These are phyloP conservation scores for Stemphylium vesicarium DNA, from an alignment of 2,329 filamentous ascomycete species.

Conservation along the genomic window DNA sequence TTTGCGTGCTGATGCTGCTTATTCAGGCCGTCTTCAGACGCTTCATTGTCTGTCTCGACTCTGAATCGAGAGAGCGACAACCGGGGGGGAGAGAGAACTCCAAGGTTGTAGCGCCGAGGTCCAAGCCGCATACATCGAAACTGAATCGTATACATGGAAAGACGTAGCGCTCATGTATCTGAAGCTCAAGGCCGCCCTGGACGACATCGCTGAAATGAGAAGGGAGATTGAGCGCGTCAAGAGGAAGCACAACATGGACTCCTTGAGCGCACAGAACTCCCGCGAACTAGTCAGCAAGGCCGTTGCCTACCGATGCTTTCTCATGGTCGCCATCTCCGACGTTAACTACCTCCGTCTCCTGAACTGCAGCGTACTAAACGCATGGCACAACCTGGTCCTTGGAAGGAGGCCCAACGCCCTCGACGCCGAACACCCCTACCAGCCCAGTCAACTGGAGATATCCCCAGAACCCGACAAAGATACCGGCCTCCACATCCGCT, in stretches of 20 bases:
- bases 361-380: background rate
- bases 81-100: background rate
- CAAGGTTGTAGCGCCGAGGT: background rate
- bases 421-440: conserved; percentile 1
- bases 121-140: background rate
- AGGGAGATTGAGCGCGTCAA: background rate
- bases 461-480: background rate
- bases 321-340: background rate
- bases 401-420: conserved; percentile 1
- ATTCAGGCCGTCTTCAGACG: background rate
- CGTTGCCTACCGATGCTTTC: background rate
- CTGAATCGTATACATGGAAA: background rate
- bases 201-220: background rate
- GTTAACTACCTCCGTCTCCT: conserved; percentile 1
- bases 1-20: background rate
- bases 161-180: background rate
- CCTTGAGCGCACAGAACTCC: too few relatives aligned
- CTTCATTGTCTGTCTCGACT: background rate
- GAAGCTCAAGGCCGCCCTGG: background rate
- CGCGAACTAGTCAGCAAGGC: conserved; percentile 2
- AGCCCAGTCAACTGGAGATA: background rate
- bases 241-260: too few relatives aligned
- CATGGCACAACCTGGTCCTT: background rate
- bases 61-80: background rate
- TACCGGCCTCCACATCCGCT: background rate